phyloP scores from a whole-genome alignment of 2,329 filamentous ascomycete species.

The Fusarium veterinarium region DNA sequence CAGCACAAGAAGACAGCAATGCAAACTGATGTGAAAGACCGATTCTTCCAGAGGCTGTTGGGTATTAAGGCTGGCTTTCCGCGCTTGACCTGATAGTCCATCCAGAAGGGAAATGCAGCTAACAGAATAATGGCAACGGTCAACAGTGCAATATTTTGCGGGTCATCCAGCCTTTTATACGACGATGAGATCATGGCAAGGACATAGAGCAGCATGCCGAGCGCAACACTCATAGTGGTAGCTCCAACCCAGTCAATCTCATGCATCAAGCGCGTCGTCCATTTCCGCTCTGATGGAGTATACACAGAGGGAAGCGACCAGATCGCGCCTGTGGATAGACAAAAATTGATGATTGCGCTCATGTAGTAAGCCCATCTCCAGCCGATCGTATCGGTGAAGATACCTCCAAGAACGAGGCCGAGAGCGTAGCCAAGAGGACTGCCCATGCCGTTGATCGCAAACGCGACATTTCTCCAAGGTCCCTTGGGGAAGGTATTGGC shows the following conservation, averaged over 20 bases:
- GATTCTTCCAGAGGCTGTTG: constrained; percentile 68
- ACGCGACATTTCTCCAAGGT: constrained; percentile 54
- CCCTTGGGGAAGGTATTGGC: constrained; percentile 53
- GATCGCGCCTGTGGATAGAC: constrained; percentile 50
- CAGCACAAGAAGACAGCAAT: constrained; percentile 60
- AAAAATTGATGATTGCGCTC: constrained; percentile 51
- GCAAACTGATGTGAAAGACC: constrained; percentile 66
- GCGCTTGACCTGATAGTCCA: constrained; percentile 59
- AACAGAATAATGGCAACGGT: constrained; percentile 56
- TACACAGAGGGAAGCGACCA: constrained; percentile 50
- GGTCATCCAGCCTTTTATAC: constrained; percentile 53
- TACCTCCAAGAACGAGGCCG: constrained; percentile 61
- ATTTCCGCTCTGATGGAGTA: constrained; percentile 39
- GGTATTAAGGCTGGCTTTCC: constrained; percentile 67
- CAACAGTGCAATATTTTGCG: constrained; percentile 58
- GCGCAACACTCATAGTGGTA: constrained; percentile 55
- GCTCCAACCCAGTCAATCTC: constrained; percentile 67
- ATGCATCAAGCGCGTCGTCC: constrained; percentile 45
- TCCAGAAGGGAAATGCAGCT: constrained; percentile 65
- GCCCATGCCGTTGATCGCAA: constrained; percentile 58
- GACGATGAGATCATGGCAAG: constrained; percentile 58
- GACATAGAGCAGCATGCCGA: constrained; percentile 64
- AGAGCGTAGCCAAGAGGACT: constrained; percentile 60
- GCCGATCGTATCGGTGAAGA: constrained; percentile 60
- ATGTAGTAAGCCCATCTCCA: constrained; percentile 61